Percentiles rank a stretch among this genome's conserved stretches.
Conservation (phyloP, 2,329 filamentous ascomycete genomes). For the Monosporascus ibericus region DNA sequence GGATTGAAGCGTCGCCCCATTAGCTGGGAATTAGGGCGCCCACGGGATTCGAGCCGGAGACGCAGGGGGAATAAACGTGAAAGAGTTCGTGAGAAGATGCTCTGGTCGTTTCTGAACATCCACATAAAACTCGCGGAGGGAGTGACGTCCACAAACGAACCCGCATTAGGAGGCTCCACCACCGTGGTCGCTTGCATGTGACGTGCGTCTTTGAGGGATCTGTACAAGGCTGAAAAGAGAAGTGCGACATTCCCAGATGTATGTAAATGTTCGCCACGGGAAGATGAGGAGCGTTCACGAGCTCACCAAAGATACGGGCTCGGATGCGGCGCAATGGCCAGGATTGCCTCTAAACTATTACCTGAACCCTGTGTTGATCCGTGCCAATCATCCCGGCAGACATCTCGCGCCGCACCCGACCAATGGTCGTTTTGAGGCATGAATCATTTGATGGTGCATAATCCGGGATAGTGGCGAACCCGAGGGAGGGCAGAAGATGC, state of each 20-base stretch:
- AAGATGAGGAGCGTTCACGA: constrained; percentile 6
- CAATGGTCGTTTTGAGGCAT: not conserved
- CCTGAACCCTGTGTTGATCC: not conserved
- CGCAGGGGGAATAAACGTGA: too few relatives aligned
- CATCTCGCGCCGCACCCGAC: not conserved
- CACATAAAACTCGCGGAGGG: not conserved
- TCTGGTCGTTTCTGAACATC: not conserved
- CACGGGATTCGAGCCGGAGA: too few relatives aligned
- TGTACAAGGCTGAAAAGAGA: constrained; percentile 27
- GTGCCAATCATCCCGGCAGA: not conserved
- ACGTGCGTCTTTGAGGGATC: constrained; percentile 23
- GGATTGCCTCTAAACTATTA: not conserved
- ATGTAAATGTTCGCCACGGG: constrained; percentile 3
- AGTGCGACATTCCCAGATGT: constrained; percentile 12
- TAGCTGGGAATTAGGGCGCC: too few relatives aligned
- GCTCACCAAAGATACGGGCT: constrained; percentile 2
- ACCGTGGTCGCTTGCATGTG: constrained; percentile 13
- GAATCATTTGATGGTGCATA: not conserved
- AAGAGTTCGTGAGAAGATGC: too few relatives aligned
- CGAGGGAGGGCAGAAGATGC: not conserved
- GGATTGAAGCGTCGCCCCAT: too few relatives aligned
- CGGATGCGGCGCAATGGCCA: not conserved
- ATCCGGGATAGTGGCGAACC: not conserved
- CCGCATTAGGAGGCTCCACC: not conserved
- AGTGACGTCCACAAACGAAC: not conserved